Evolutionary conservation across 768 basidiomycete species (phyloP).

Genomic region (Thelephora aurantiotincta): DNA sequence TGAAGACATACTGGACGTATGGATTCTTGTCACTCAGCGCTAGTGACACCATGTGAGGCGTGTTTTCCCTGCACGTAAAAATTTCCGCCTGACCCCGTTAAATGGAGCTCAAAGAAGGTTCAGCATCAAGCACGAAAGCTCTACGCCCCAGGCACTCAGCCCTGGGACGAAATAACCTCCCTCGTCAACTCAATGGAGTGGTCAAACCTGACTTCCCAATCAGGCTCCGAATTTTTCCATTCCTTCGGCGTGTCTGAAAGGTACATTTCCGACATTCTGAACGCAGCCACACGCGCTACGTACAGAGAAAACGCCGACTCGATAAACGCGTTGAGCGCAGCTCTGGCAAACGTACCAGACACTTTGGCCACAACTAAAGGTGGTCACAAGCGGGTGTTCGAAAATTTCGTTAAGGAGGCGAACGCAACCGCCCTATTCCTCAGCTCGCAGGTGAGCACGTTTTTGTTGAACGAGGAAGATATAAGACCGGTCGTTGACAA

Average conservation of each 20-base stretch:
- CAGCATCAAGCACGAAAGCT: constrained; percentile 37
- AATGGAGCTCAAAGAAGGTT: no score
- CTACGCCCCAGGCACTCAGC: constrained; percentile 39
- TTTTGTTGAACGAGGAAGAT: constrained; percentile 2
- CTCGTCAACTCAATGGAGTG: constrained; percentile 41
- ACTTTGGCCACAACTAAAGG: constrained; percentile 55
- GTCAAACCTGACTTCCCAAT: constrained; percentile 31
- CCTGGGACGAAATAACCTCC: constrained; percentile 47
- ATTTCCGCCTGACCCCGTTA: constrained; percentile 18
- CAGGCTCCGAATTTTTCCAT: constrained; percentile 42
- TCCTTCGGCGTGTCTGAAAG: constrained; percentile 36
- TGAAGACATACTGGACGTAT: constrained; percentile 69
- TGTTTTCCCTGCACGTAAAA: neutral
- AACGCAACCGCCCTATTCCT: constrained; percentile 57
- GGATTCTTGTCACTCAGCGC: constrained; percentile 47
- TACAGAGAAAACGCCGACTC: constrained; percentile 65
- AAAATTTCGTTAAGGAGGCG: constrained; percentile 60
- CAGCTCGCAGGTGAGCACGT: constrained; percentile 42
- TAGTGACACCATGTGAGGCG: constrained; percentile 37
- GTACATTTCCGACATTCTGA: constrained; percentile 63
- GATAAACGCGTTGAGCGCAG: constrained; percentile 69
- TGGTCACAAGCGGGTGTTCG: constrained; percentile 81
- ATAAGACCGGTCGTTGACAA: no score
- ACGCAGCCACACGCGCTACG: constrained; percentile 72
- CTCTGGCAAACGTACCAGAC: constrained; percentile 54